phyloP scores from a whole-genome alignment of 495 filamentous ascomycete species.

The Hypoxylon cercidicola region DNA sequence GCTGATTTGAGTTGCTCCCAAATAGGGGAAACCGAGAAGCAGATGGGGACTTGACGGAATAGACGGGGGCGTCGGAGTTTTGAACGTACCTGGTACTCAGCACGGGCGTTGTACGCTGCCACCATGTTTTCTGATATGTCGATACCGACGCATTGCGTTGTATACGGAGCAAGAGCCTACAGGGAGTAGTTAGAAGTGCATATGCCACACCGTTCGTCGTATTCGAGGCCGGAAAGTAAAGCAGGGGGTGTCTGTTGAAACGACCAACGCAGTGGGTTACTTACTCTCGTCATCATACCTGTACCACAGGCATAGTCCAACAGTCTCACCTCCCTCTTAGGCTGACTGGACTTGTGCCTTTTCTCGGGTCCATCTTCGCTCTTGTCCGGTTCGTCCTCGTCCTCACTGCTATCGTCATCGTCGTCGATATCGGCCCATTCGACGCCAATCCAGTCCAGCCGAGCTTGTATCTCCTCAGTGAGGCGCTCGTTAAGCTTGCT shows the following conservation, averaged over 20 bases:
- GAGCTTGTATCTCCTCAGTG: conserved; percentile 59
- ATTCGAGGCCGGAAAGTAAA: background rate
- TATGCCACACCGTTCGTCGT: background rate
- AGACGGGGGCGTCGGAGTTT: background rate
- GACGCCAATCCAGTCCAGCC: conserved; percentile 71
- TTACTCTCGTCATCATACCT: conserved; percentile 67
- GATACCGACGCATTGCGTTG: conserved; percentile 69
- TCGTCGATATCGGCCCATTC: conserved; percentile 58
- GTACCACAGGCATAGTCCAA: conserved; percentile 84
- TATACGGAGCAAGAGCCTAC: conserved; percentile 68
- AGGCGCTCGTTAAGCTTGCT: conserved; percentile 51
- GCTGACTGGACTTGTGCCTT: conserved; percentile 8
- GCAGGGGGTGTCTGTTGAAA: background rate
- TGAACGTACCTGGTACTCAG: conserved; percentile 54
- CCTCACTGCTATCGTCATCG: conserved; percentile 49
- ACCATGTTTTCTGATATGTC: conserved; percentile 77
- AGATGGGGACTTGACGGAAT: background rate
- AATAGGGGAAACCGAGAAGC: background rate
- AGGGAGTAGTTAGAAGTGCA: conserved; percentile 9
- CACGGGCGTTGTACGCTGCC: conserved; percentile 63
- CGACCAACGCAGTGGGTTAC: conserved; percentile 19
- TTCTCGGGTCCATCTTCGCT: conserved; percentile 18
- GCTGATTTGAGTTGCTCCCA: background rate
- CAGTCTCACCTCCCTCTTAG: conserved; percentile 63
- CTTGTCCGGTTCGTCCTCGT: conserved; percentile 44